Evolutionary conservation across 176 grass and related monocot genomes (phyloP).

Genomic region (Stipa capillata): DNA sequence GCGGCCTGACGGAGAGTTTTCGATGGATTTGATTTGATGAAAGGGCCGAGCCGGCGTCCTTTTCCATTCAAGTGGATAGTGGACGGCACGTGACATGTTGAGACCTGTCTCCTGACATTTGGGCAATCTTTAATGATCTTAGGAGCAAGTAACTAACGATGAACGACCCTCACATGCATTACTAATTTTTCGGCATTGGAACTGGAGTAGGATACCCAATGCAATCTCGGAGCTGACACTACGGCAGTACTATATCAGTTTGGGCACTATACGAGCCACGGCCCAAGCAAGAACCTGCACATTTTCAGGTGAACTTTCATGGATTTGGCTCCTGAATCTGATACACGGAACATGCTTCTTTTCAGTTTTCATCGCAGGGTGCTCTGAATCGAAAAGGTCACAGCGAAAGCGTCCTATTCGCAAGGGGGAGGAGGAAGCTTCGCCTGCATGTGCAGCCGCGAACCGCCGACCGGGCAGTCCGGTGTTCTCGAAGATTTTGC

Average conservation of each 20-base stretch:
- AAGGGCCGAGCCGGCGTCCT: not conserved
- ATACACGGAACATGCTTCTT: not conserved
- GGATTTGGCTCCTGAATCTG: not conserved
- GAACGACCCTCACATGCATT: not conserved
- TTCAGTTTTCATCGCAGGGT: too few relatives aligned
- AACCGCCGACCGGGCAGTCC: not conserved
- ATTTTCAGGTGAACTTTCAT: not conserved
- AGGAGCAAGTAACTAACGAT: too few relatives aligned
- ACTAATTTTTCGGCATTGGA: not conserved
- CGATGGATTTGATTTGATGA: not conserved
- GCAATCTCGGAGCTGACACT: not conserved
- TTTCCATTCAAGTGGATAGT: slow-evolving; percentile 8
- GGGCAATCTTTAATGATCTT: not conserved
- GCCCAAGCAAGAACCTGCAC: not conserved
- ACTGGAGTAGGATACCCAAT: not conserved
- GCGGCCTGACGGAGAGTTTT: not conserved
- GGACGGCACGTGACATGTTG: slow-evolving; percentile 21
- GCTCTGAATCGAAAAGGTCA: not conserved
- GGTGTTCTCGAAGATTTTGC: not conserved
- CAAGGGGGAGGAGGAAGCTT: not conserved
- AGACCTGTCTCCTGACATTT: not conserved
- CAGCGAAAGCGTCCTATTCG: not conserved
- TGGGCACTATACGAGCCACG: not conserved
- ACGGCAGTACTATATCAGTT: too few relatives aligned
- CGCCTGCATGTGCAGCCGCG: slow-evolving; percentile 5